Conservation (phyloP, 345 rosid species). For the Boechera retrofracta region DNA sequence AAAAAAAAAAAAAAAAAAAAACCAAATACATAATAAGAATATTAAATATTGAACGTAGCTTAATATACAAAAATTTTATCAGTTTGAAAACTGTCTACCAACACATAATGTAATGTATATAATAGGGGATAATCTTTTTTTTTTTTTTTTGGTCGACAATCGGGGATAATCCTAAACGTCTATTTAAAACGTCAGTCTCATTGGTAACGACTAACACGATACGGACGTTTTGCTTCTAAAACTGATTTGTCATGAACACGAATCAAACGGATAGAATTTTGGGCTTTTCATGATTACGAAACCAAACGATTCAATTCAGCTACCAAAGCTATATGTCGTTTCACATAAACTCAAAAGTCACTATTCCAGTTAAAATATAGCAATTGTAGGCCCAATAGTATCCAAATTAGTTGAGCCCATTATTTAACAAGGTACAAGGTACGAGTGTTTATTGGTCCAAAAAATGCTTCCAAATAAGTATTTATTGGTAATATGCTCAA, state of each 20-base stretch:
- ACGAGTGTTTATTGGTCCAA: background rate
- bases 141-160: no score
- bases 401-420: background rate
- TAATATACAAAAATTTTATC: no score
- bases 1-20: no score
- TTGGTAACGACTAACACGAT: background rate
- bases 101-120: no score
- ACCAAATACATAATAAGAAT: no score
- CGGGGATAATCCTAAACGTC: background rate
- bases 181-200: background rate
- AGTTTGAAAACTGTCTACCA: no score
- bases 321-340: background rate
- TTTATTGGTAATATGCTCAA: background rate
- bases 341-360: background rate
- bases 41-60: no score
- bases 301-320: background rate
- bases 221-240: background rate
- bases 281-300: background rate
- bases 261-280: background rate
- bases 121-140: background rate
- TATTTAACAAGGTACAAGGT: background rate
- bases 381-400: background rate
- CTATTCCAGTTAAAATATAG: background rate
- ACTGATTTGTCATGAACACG: background rate
- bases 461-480: background rate